Conservation (phyloP, 345 rosid species). For the Eucalyptus cloeziana region DNA sequence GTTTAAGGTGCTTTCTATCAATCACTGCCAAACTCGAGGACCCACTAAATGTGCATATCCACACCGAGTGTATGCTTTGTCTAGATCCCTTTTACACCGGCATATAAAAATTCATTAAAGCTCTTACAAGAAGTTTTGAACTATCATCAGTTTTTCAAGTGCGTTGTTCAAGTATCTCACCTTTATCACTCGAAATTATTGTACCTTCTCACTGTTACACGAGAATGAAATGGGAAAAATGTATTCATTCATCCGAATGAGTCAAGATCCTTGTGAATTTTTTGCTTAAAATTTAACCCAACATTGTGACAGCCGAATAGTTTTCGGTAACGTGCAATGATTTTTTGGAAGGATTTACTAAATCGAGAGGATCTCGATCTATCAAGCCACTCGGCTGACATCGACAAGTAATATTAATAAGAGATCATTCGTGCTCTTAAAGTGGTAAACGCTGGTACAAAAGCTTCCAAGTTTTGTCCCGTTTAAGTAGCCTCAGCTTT, state of each 20-base stretch:
- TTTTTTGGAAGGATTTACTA: too few species aligned
- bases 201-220: rapidly evolving
- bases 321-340: too few species aligned
- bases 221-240: rapidly evolving
- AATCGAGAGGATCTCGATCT: too few species aligned
- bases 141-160: not conserved
- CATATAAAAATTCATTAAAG: not conserved
- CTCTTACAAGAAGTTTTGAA: not conserved
- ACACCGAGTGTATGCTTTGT: not conserved
- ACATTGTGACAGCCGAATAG: rapidly evolving
- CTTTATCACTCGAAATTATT: not conserved
- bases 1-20: not conserved
- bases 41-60: not conserved
- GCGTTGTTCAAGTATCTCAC: not conserved
- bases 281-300: not conserved
- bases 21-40: not conserved
- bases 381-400: too few species aligned
- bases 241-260: rapidly evolving
- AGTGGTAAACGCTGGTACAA: not conserved
- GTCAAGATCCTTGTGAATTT: not conserved
- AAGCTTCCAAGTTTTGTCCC: not conserved
- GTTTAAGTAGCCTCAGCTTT: not conserved
- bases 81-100: not conserved
- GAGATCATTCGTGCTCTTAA: not conserved
- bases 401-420: too few species aligned